phyloP scores from a whole-genome alignment of 768 basidiomycete genomes.

The Boletus huronensis region DNA sequence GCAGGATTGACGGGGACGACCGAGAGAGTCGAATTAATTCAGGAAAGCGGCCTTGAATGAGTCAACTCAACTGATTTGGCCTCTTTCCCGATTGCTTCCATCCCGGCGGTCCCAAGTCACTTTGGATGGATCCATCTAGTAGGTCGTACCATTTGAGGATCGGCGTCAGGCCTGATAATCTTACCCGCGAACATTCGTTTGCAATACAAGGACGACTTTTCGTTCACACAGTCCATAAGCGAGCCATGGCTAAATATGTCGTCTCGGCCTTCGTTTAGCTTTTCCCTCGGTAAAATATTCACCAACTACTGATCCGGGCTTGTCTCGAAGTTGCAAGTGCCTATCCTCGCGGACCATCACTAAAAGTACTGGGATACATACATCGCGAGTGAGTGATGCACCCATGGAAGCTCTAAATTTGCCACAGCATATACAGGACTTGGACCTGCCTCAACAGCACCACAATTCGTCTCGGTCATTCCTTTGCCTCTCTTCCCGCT shows the following conservation, averaged over 20 bases:
- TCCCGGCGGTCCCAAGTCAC: constrained; percentile 1
- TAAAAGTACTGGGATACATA: not conserved
- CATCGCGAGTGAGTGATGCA: not conserved
- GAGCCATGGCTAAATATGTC: not conserved
- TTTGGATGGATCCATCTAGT: not conserved
- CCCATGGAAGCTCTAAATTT: not conserved
- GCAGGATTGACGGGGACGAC: constrained; percentile 8
- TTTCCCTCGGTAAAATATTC: not conserved
- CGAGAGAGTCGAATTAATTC: constrained; percentile 4
- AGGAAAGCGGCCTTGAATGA: constrained; percentile 14
- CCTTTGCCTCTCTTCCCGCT: not conserved
- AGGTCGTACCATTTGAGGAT: not conserved
- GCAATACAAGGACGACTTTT: not conserved
- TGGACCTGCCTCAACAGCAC: not conserved
- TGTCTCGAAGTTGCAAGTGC: not conserved
- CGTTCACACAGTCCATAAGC: not conserved
- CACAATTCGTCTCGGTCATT: not conserved
- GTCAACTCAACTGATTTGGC: not conserved
- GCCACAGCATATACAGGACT: not conserved
- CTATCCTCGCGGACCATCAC: not conserved
- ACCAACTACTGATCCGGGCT: not conserved
- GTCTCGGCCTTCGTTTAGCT: not conserved
- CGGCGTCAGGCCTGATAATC: not conserved
- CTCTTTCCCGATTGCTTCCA: constrained; percentile 6
- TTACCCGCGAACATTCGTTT: not conserved